phyloP scores from a whole-genome alignment of 2,329 filamentous ascomycete genomes.

The Zymoseptoria brevis region DNA sequence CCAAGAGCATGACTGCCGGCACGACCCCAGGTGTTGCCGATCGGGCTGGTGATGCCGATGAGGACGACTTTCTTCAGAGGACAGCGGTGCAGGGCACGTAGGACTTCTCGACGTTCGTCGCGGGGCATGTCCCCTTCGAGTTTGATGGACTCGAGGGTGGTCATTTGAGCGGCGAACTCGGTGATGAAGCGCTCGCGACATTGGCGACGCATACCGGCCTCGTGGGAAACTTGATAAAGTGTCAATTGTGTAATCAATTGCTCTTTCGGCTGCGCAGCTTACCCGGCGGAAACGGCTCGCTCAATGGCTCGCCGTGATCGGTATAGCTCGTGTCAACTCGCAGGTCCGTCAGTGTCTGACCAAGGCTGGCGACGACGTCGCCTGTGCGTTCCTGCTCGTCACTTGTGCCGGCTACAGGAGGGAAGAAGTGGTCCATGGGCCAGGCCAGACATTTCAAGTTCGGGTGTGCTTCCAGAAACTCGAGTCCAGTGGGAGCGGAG shows the following conservation, averaged over 20 bases:
- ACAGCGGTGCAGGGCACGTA: slow-evolving; percentile 36
- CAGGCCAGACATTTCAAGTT: slow-evolving; percentile 39
- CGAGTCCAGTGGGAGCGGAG: slow-evolving; percentile 14
- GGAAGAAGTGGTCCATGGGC: slow-evolving; percentile 41
- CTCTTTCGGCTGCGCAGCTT: too few relatives aligned
- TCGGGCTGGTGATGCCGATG: slow-evolving; percentile 37
- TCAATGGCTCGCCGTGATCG: slow-evolving; percentile 20
- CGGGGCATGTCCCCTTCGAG: slow-evolving; percentile 41
- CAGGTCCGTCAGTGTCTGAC: slow-evolving; percentile 34
- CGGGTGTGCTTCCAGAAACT: slow-evolving; percentile 38
- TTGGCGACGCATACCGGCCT: too few relatives aligned
- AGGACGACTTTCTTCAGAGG: slow-evolving; percentile 39
- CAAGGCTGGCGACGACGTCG: slow-evolving; percentile 33
- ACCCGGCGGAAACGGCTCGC: slow-evolving; percentile 5
- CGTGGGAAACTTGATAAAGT: too few relatives aligned
- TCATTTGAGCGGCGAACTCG: slow-evolving; percentile 37
- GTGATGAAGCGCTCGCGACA: slow-evolving; percentile 29
- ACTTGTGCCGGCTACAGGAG: too few relatives aligned
- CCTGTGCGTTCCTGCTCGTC: too few relatives aligned
- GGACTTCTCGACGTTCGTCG: slow-evolving; percentile 40
- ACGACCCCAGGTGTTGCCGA: slow-evolving; percentile 40
- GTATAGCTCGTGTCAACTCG: slow-evolving; percentile 33
- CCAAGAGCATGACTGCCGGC: slow-evolving; percentile 17
- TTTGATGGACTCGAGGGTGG: slow-evolving; percentile 37
- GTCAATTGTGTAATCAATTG: too few relatives aligned